phyloP scores from a whole-genome alignment of 2,329 filamentous ascomycete species.

The Aspergillus unguis region DNA sequence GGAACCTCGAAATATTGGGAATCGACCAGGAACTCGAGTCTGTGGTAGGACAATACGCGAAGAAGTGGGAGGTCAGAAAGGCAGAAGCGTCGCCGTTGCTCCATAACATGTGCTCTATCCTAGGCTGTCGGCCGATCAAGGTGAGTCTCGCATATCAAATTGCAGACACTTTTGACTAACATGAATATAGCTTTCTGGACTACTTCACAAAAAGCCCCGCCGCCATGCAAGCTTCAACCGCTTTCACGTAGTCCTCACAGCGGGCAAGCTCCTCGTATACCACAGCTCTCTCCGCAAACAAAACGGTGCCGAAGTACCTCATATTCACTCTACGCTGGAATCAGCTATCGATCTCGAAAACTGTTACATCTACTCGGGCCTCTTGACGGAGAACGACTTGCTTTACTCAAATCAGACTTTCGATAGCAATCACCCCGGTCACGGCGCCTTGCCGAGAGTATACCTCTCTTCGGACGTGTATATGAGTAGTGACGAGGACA shows the following conservation, averaged over 20 bases:
- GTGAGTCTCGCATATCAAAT: constrained; percentile 23
- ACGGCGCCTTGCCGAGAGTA: constrained; percentile 57
- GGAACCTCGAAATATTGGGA: constrained; percentile 58
- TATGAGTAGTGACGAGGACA: constrained; percentile 62
- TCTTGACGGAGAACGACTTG: constrained; percentile 60
- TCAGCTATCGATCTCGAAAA: constrained; percentile 58
- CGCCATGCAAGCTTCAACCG: constrained; percentile 60
- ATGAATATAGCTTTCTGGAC: constrained; percentile 52
- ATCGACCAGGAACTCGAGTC: constrained; percentile 67
- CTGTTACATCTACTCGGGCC: constrained; percentile 64
- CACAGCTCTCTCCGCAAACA: constrained; percentile 55
- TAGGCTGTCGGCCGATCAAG: constrained; percentile 59
- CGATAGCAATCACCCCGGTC: constrained; percentile 59
- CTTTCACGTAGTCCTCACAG: constrained; percentile 58
- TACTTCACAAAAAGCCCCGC: constrained; percentile 62
- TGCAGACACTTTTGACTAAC: too few species aligned
- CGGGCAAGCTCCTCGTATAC: constrained; percentile 62
- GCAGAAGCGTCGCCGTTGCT: constrained; percentile 60
- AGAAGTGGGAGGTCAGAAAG: constrained; percentile 66
- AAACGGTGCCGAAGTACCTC: constrained; percentile 54
- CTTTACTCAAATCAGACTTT: constrained; percentile 64
- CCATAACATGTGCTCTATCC: constrained; percentile 67
- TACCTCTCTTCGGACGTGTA: constrained; percentile 58
- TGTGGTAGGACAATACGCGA: constrained; percentile 61
- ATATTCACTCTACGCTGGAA: constrained; percentile 62